Conservation (phyloP, 2,329 filamentous ascomycete species). For the Alternaria arborescens region DNA sequence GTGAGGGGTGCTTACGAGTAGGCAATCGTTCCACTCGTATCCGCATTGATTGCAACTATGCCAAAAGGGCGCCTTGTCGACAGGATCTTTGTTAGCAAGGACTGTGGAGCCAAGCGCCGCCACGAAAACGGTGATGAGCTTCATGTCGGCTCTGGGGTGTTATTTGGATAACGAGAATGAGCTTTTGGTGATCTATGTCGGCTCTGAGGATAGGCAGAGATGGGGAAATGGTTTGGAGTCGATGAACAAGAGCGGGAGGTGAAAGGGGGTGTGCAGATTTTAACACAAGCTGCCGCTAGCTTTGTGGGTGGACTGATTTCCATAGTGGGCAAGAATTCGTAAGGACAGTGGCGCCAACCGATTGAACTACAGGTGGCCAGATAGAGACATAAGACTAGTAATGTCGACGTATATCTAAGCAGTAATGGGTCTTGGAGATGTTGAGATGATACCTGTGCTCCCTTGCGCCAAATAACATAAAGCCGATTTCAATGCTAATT, state of each 20-base stretch:
- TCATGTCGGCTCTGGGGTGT: background rate
- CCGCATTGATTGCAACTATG: background rate
- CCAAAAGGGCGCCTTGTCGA: background rate
- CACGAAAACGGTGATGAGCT: background rate
- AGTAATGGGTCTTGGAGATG: background rate
- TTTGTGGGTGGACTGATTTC: too few species aligned
- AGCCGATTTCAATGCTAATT: background rate
- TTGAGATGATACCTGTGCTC: background rate
- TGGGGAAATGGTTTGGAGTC: too few species aligned
- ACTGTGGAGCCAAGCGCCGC: background rate
- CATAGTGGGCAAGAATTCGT: background rate
- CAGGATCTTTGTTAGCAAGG: background rate
- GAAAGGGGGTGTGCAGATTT: background rate
- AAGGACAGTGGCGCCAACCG: fast-evolving
- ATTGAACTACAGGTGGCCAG: background rate
- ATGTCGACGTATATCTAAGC: background rate
- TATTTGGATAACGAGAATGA: background rate
- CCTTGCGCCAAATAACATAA: background rate
- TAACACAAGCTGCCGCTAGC: background rate
- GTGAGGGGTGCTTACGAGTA: background rate
- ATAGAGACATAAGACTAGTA: background rate
- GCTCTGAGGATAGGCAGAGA: too few species aligned
- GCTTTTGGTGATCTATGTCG: too few species aligned
- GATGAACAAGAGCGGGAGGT: background rate
- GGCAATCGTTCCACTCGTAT: background rate